Conservation (phyloP, 345 rosid genomes). For the Theobroma cacao region DNA sequence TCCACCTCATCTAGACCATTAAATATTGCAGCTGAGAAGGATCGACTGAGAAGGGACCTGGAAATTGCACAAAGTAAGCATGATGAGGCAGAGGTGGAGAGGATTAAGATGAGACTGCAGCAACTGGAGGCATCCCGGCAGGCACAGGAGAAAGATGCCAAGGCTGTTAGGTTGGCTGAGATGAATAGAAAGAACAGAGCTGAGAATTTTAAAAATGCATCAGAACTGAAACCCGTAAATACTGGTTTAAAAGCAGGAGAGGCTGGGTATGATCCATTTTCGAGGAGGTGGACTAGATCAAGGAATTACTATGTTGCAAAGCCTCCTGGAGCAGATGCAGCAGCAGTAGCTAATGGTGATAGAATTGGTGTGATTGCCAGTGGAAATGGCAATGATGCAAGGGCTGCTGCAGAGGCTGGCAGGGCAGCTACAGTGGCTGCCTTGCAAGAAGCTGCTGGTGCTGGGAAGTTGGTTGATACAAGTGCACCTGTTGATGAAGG, state of each 20-base stretch:
- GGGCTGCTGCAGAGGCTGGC: constrained; percentile 35
- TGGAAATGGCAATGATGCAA: constrained; percentile 27
- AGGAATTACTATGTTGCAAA: constrained; percentile 78
- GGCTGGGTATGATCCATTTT: constrained; percentile 98
- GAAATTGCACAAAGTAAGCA: constrained; percentile 70
- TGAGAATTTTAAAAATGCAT: constrained; percentile 94
- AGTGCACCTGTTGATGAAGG: constrained; percentile 88
- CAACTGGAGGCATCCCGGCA: constrained; percentile 81
- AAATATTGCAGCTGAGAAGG: constrained; percentile 97
- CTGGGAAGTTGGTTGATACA: constrained; percentile 93
- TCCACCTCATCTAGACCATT: constrained; percentile 81
- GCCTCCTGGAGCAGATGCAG: constrained; percentile 32
- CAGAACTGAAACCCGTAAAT: constrained; percentile 57
- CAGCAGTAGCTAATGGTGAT: constrained; percentile 29
- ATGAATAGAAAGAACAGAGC: constrained; percentile 94
- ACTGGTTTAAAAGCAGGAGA: constrained; percentile 87
- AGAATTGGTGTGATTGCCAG: constrained; percentile 26
- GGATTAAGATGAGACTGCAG: constrained; percentile 67
- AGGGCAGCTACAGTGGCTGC: constrained; percentile 75
- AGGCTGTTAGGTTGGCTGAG: constrained; percentile 87
- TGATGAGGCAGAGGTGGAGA: constrained; percentile 72
- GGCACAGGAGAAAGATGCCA: constrained; percentile 57
- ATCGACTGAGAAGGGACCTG: constrained; percentile 80
- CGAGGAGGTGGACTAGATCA: constrained; percentile 98
- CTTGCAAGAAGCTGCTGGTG: constrained; percentile 92